Conservation (phyloP, 2,329 filamentous ascomycete species). For the Penicillium psychrosexuale region DNA sequence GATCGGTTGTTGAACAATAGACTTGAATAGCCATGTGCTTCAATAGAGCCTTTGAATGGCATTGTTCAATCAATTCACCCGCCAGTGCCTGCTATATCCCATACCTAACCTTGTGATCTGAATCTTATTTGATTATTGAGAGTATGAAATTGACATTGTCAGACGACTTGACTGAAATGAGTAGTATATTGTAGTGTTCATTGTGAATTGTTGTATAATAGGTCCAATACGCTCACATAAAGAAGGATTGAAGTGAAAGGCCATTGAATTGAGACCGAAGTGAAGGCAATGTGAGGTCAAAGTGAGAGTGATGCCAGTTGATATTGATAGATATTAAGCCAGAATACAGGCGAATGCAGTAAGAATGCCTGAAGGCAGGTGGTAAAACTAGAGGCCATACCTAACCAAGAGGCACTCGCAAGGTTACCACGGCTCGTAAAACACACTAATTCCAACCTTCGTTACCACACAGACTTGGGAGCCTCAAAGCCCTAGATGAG, state of each 20-base stretch:
- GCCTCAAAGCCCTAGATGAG: no score
- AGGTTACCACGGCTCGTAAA: no score
- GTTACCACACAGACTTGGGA: background rate
- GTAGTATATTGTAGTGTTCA: no score
- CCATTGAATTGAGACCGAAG: background rate
- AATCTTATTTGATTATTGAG: background rate
- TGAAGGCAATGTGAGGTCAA: background rate
- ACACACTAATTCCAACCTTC: background rate
- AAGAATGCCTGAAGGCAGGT: no score
- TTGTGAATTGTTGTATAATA: background rate
- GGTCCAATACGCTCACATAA: no score
- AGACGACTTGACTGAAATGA: background rate
- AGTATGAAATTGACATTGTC: background rate
- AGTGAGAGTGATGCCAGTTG: background rate
- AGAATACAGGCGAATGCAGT: background rate
- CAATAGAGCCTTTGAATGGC: background rate
- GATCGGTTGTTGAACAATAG: background rate
- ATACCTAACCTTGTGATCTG: background rate
- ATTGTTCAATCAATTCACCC: background rate
- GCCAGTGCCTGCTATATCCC: background rate
- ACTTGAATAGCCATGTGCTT: background rate
- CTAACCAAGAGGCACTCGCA: background rate
- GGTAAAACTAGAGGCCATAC: background rate
- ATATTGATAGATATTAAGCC: background rate
- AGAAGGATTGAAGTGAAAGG: background rate